phyloP scores from a whole-genome alignment of 2,329 filamentous ascomycete genomes.

The Fusarium sp. region DNA sequence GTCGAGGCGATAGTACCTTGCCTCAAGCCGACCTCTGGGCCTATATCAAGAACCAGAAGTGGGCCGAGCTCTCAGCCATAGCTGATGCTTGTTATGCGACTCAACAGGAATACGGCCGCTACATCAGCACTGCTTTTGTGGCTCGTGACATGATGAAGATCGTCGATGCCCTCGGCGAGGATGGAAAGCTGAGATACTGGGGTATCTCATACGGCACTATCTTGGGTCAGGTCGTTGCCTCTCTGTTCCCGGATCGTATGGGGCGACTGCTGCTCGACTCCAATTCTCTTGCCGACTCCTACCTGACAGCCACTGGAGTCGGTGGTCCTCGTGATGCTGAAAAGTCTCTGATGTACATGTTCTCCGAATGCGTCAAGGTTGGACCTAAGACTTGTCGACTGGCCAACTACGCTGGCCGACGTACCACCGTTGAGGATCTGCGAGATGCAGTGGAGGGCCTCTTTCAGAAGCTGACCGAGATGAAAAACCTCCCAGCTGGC shows the following conservation, averaged over 20 bases:
- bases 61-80: background rate
- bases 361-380: slow-evolving; percentile 28
- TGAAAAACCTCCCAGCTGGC: background rate
- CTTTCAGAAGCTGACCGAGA: slow-evolving; percentile 21
- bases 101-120: slow-evolving; percentile 41
- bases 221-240: slow-evolving; percentile 31
- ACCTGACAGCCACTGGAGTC: slow-evolving; percentile 14
- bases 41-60: slow-evolving; percentile 13
- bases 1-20: slow-evolving; percentile 1
- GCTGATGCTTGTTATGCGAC: slow-evolving; percentile 42
- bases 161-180: slow-evolving; percentile 52
- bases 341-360: slow-evolving; percentile 17
- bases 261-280: slow-evolving; percentile 39
- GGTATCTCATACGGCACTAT: slow-evolving; percentile 45
- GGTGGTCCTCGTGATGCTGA: slow-evolving; percentile 27
- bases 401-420: slow-evolving; percentile 27
- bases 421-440: slow-evolving; percentile 20
- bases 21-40: slow-evolving; percentile 22
- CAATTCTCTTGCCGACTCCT: slow-evolving; percentile 26
- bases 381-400: slow-evolving; percentile 22
- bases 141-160: slow-evolving; percentile 55
- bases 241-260: slow-evolving; percentile 42
- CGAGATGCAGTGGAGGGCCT: background rate
- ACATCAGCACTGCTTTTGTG: slow-evolving; percentile 50
- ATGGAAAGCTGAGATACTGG: slow-evolving; percentile 51